Base-by-base conservation (phyloP, 495 filamentous ascomycete species). In the Terfezia boudieri region DNA sequence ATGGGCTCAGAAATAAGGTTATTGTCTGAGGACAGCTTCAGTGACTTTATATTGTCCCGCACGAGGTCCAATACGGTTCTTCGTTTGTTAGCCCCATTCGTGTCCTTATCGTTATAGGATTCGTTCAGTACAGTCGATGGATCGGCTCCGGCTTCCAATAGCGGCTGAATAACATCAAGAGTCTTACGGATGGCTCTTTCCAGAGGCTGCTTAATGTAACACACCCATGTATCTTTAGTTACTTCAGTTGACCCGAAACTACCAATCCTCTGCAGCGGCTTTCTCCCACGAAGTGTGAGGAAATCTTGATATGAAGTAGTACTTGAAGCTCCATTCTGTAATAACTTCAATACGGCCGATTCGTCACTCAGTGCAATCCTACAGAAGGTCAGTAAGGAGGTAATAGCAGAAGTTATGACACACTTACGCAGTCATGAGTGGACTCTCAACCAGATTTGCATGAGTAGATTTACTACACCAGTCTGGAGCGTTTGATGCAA, bases 21-120 rank as follows among this genome's bases (percentile, higher is more conserved):
- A 32, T 32, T 32, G 26, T 32, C 26, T 32, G 26, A 32, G 26
- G 26, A 7, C 26, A 32, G 7, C 26, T 32, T 32, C 26, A 32
- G 26, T 7, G 2, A 36, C 36, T 67, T 50, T n/a, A 83, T 61
- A 49, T 74, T 72, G 4, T 67, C 55, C 9, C 68, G 68, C 7
- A 81, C 73, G 20, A 71, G 26, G 56, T 85, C 81, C 9, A 85
- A 62, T 1, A 80, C 65, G 7, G 72, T 70, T 32, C 8, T 17
- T 22, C 2, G 36, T 14, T 8, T 0, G 8, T 1, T 2, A 0
- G 37, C 37, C 41, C 41, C 8, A 46, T 14, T 14, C 8, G 4
- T 46, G 8, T 14, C 17, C 12, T 46, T 14, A 46, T 46, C 17
- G 8, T 46, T 46, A 8, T 46, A 54, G 32, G 60, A 59, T 0